Conservation (phyloP, 768 basidiomycete genomes). For the Lyophyllum semitale region DNA sequence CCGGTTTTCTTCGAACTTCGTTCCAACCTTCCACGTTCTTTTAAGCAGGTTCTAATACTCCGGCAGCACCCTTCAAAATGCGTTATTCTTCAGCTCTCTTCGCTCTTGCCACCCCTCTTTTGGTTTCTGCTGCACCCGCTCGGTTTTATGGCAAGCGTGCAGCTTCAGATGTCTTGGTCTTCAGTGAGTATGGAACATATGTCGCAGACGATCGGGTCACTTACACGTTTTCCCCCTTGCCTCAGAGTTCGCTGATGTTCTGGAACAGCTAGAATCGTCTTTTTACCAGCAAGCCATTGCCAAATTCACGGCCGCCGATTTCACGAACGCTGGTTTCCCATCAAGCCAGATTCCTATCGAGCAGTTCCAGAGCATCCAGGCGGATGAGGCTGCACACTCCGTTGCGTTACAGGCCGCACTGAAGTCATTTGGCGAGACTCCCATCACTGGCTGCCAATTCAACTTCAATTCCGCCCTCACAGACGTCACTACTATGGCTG, state of each 20-base stretch:
- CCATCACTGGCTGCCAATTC: conserved; percentile 65
- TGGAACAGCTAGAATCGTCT: conserved; percentile 70
- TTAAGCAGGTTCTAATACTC: conserved; percentile 44
- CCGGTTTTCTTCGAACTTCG: conserved; percentile 41
- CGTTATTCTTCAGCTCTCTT: conserved; percentile 46
- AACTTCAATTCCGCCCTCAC: conserved; percentile 64
- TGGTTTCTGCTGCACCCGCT: conserved; percentile 53
- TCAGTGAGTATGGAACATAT: conserved; percentile 47
- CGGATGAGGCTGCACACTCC: conserved; percentile 65
- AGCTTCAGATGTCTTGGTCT: conserved; percentile 53
- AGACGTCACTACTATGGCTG: conserved; percentile 70
- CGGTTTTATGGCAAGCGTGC: conserved; percentile 42
- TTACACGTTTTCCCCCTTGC: background rate
- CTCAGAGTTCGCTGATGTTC: conserved; percentile 72
- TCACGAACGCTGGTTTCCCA: conserved; percentile 64
- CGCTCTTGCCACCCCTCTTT: conserved; percentile 42
- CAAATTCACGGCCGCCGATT: conserved; percentile 67
- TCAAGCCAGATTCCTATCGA: conserved; percentile 56
- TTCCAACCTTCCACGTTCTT: conserved; percentile 37
- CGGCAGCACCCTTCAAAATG: conserved; percentile 44
- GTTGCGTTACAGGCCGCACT: conserved; percentile 55
- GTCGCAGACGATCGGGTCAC: background rate
- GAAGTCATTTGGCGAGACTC: conserved; percentile 50
- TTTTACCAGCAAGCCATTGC: conserved; percentile 70
- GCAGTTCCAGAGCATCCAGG: conserved; percentile 59